Evolutionary conservation across 306 rosid genomes (phyloP), one percentile per base, ranked within the genome.

Genomic region (Luffa acutangula): DNA sequence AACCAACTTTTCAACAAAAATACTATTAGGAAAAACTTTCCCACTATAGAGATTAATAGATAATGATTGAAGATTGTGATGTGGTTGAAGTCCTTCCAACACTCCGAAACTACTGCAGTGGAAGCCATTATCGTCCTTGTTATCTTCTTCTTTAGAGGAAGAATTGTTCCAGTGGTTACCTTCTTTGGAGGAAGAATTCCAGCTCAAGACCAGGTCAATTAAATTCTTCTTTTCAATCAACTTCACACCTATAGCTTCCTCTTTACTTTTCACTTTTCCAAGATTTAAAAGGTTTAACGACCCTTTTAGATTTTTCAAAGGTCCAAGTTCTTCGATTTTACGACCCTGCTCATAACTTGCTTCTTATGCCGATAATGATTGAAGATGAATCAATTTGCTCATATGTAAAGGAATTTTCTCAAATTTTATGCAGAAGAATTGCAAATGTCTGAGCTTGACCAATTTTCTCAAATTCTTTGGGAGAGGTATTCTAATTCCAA

Each of bases 11-110:
- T 42, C 75, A 69, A 41, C 33, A 37, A 69, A 69, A 6, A 46
- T 21, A n/a, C 75, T 3, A 18, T 37, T 69, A 41, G 77, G 57
- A 37, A 72, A 20, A 41, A 4, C 13, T 25, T 72, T 4, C 6
- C 58, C 77, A 6, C 7, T 34, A 49, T 46, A 72, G 34, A 11
- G 2, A 37, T 3, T 7, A 72, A 72, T 72, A 46, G 33, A 46
- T 53, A 72, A 31, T 21, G 36, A 25, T 72, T 20, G 37, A 25
- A 72, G 51, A 49, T 72, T 72, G 33, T 46, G 9, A 12, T 45
- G 77, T 46, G 77, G 77, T 49, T 49, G 52, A 20, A 72, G 77
- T 6, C 77, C 77, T 72, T 72, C 37, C 53, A 72, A 21, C 39
- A 72, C 77, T 11, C 21, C 53, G 5, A 8, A 15, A 33, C 12